Conservation (phyloP, 2,329 filamentous ascomycete genomes). For the Phyllosticta capitalensis region DNA sequence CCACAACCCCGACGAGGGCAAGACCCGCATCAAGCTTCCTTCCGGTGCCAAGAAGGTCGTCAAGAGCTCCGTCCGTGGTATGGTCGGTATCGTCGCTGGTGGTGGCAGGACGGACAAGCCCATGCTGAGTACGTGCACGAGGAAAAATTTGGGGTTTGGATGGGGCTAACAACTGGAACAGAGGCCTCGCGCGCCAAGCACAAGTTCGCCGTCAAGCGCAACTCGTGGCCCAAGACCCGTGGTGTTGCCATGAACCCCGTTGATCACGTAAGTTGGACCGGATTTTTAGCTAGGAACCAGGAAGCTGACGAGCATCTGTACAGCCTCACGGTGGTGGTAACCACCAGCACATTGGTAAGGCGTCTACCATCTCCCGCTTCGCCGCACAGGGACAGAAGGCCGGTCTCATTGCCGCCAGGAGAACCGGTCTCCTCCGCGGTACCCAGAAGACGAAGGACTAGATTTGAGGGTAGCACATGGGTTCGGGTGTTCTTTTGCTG, state of each 20-base stretch:
- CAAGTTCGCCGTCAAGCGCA: constrained; percentile 99
- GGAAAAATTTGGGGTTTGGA: constrained; percentile 4
- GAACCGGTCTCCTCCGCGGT: constrained; percentile 99
- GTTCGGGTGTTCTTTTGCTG: constrained; percentile 14
- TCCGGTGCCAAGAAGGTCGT: constrained; percentile 99
- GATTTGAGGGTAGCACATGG: constrained; percentile 17
- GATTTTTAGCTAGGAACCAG: constrained; percentile 15
- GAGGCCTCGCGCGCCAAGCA: constrained; percentile 99
- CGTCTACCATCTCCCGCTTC: constrained; percentile 97
- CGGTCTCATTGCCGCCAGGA: constrained; percentile 98
- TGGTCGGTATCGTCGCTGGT: constrained; percentile 99
- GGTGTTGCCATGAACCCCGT: constrained; percentile 99
- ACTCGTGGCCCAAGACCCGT: constrained; percentile 99
- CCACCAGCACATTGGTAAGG: constrained; percentile 99
- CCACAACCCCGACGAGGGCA: constrained; percentile 61
- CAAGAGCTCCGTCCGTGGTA: constrained; percentile 82
- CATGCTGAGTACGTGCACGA: constrained; percentile 65
- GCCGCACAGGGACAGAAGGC: constrained; percentile 98
- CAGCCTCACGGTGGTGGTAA: constrained; percentile 67
- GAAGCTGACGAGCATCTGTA: constrained; percentile 19
- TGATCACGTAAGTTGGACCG: constrained; percentile 60
- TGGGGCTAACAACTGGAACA: constrained; percentile 41
- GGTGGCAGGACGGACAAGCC: constrained; percentile 99
- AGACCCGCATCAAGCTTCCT: constrained; percentile 99
- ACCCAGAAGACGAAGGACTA: constrained; percentile 98